phyloP scores from a whole-genome alignment of 176 grass and related monocot genomes.

The Elaeis guineensis region DNA sequence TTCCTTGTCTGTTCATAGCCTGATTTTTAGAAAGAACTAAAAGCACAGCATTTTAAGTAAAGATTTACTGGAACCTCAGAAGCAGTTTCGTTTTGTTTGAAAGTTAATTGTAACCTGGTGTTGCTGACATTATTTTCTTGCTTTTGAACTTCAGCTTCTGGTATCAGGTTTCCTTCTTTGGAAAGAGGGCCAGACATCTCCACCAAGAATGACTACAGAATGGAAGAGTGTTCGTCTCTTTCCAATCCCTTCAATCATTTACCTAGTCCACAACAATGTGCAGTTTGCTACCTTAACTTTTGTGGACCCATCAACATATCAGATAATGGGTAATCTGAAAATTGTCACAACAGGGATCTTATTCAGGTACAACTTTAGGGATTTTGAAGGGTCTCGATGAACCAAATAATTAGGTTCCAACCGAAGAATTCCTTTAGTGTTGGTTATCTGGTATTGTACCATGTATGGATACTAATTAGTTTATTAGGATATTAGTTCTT shows the following conservation, averaged over 20 bases:
- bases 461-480: no score
- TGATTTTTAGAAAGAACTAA: no score
- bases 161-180: slow-evolving; percentile 75
- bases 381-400: no score
- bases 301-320: slow-evolving; percentile 95
- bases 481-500: no score
- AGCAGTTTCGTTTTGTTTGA: no score
- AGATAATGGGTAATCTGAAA: slow-evolving; percentile 98
- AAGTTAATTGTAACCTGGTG: no score
- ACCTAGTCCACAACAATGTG: slow-evolving; percentile 93
- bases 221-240: slow-evolving; percentile 73
- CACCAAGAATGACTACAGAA: slow-evolving; percentile 77
- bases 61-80: no score
- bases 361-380: slow-evolving; percentile 47
- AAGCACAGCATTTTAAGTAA: no score
- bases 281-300: slow-evolving; percentile 85
- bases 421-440: no score
- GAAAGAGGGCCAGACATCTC: slow-evolving; percentile 64
- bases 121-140: slow-evolving; percentile 11
- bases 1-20: no score
- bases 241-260: slow-evolving; percentile 82
- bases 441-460: no score
- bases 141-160: slow-evolving; percentile 43
- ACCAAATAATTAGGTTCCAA: no score
- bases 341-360: slow-evolving; percentile 94